These are phyloP conservation scores for Gleditsia sinensis DNA, from an alignment of 306 rosid species.

Conservation along the genomic window DNA sequence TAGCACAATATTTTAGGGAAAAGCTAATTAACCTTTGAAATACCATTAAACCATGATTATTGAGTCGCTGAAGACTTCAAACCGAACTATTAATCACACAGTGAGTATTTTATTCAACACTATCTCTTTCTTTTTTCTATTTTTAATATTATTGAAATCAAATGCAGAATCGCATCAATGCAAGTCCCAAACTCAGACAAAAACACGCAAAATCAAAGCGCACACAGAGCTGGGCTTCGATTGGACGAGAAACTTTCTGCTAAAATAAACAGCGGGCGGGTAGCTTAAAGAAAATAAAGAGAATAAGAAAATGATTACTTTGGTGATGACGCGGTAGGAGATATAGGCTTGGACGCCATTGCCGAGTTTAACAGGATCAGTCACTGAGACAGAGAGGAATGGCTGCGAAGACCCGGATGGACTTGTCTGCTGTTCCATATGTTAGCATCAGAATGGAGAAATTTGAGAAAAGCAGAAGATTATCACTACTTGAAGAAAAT, in stretches of 20 bases:
- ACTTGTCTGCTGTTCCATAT: conserved; percentile 76
- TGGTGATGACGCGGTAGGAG: conserved; percentile 88
- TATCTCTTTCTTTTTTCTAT: not conserved
- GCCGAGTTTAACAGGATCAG: conserved; percentile 92
- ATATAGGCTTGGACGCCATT: conserved; percentile 93
- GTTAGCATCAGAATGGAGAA: not conserved
- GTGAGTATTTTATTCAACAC: not conserved
- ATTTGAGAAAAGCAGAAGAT: not conserved
- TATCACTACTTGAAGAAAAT: not conserved
- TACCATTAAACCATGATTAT: not conserved
- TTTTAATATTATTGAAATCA: not conserved
- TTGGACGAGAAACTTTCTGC: not conserved
- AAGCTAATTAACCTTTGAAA: not conserved
- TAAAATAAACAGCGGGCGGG: not conserved
- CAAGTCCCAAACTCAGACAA: not conserved
- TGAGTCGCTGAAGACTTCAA: conserved; percentile 7
- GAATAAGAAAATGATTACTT: conserved; percentile 36
- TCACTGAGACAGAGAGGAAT: conserved; percentile 70
- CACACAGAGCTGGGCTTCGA: not conserved
- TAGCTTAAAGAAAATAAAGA: not conserved
- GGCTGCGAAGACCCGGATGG: conserved; percentile 70
- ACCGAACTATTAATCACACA: conserved; percentile 17
- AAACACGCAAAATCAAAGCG: conserved; percentile 8
- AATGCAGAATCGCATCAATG: not conserved
- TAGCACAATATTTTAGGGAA: not conserved